Base-by-base conservation (phyloP, 371 early-diverging fungal genomes). In the Cokeromyces recurvatus region DNA sequence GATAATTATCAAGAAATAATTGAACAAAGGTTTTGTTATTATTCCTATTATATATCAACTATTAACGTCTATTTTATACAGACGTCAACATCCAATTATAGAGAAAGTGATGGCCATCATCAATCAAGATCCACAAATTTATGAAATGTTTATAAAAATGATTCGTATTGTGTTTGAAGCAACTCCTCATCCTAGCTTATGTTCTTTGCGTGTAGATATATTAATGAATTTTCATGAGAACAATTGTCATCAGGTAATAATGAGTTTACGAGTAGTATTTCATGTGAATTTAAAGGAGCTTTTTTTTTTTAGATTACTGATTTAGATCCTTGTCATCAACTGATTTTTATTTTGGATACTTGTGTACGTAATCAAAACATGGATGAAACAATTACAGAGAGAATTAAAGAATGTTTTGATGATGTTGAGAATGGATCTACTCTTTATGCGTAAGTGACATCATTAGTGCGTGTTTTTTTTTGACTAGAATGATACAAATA, bases 261-360 rank as follows among this genome's bases (percentile, higher is more conserved):
- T n/a, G n/a, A n/a, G n/a, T n/a, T n/a, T n/a, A n/a, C n/a, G n/a
- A n/a, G n/a, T n/a, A n/a, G n/a, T n/a, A n/a, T n/a, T n/a, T n/a
- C n/a, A n/a, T n/a, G n/a, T n/a, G n/a, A n/a, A n/a, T n/a, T n/a
- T n/a, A n/a, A n/a, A n/a, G n/a, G n/a, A n/a, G n/a, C n/a, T n/a
- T n/a, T n/a, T n/a, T n/a, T 4, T 9, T 34, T 21, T 2, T 66
- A 80, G 64, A 67, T 82, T 17, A 4, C 15, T 2, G 4, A 25
- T 34, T 4, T 44, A 31, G 51, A 51, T 51, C 11, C 65, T 66
- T 83, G 84, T 43, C 79, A 82, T 48, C 71, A 68, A 14, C 58
- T 87, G 17, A 82, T 79, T 10, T 82, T 84, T 82, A 74, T 79
- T 15, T 59, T 87, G 23, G 86, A 87, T 54, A 85, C 79, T 9